Conservation (phyloP, 1,139 yeast species). For the Magnusiomyces sp. region DNA sequence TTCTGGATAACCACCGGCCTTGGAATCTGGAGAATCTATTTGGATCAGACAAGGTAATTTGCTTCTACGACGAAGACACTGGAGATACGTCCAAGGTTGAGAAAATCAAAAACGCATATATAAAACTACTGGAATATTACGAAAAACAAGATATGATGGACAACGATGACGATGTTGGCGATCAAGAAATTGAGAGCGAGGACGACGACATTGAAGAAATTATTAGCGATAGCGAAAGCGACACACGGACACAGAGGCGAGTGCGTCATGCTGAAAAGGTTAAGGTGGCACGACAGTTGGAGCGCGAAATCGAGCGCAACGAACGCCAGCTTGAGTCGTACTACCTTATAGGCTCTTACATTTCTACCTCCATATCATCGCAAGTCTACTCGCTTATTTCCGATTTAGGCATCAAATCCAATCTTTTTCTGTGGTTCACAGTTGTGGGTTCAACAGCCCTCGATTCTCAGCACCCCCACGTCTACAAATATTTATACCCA, state of each 20-base stretch:
- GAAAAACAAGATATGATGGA: slow-evolving; percentile 19
- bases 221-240: slow-evolving; percentile 9
- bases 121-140: slow-evolving; percentile 17
- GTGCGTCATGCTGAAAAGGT: slow-evolving; percentile 20
- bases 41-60: slow-evolving; percentile 71
- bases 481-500: slow-evolving; percentile 66
- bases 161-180: slow-evolving; percentile 12
- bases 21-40: slow-evolving; percentile 92
- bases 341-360: slow-evolving; percentile 74
- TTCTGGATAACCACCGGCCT: slow-evolving; percentile 89
- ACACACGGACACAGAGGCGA: slow-evolving; percentile 15
- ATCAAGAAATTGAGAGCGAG: slow-evolving; percentile 7
- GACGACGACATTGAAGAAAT: slow-evolving; percentile 10
- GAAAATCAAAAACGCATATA: slow-evolving; percentile 19
- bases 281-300: slow-evolving; percentile 26
- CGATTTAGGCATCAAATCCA: slow-evolving; percentile 65
- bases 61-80: slow-evolving; percentile 81
- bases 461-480: slow-evolving; percentile 65
- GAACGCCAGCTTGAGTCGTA: slow-evolving; percentile 57
- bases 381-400: slow-evolving; percentile 75
- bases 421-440: slow-evolving; percentile 74
- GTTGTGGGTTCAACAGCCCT: slow-evolving; percentile 83
- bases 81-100: slow-evolving; percentile 24
- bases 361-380: slow-evolving; percentile 66
- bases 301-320: slow-evolving; percentile 29